Percentiles rank a stretch among this genome's conserved stretches.
These are phyloP conservation scores for Thermothelomyces thermophilus DNA, from an alignment of 2,329 filamentous ascomycete genomes.

Conservation along the genomic window DNA sequence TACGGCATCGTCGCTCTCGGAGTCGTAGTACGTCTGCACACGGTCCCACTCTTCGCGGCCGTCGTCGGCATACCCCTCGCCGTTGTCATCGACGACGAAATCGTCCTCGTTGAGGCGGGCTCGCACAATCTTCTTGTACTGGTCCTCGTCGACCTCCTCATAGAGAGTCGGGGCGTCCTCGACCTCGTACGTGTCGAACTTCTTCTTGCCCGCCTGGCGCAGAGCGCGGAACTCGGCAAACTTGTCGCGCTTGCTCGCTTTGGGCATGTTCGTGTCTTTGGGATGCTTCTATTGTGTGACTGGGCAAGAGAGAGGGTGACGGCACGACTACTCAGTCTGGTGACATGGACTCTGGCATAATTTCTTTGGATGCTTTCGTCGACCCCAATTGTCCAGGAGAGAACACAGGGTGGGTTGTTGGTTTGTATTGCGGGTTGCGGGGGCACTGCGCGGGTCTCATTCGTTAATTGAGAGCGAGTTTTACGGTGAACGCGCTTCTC, in stretches of 20 bases:
- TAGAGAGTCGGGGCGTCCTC: conserved; percentile 80
- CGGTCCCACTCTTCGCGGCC: conserved; percentile 92
- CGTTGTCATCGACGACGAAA: conserved; percentile 98
- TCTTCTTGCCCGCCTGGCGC: conserved; percentile 84
- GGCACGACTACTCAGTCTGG: background rate
- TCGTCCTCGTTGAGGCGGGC: conserved; percentile 87
- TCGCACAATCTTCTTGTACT: conserved; percentile 93
- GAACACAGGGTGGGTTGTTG: background rate
- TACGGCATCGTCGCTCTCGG: conserved; percentile 67
- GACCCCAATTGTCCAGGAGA: background rate
- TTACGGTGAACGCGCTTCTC: conserved; percentile 13
- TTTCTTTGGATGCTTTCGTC: too few relatives aligned
- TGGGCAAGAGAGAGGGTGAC: background rate
- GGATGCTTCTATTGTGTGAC: background rate
- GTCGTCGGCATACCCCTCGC: conserved; percentile 93
- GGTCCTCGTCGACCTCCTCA: conserved; percentile 93
- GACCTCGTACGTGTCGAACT: conserved; percentile 79
- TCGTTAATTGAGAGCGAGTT: conserved; percentile 10
- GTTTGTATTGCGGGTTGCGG: background rate
- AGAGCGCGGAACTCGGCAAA: conserved; percentile 77
- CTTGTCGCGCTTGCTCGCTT: conserved; percentile 42
- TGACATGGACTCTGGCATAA: background rate
- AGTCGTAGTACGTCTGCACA: conserved; percentile 57
- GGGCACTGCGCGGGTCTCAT: conserved; percentile 3
- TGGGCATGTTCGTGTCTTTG: conserved; percentile 33